A percentile compares a stretch with the other conserved stretches of the same genome.
Evolutionary conservation across 805 yeast genomes (phyloP).

Genomic region (Candida arabinofermentans): DNA sequence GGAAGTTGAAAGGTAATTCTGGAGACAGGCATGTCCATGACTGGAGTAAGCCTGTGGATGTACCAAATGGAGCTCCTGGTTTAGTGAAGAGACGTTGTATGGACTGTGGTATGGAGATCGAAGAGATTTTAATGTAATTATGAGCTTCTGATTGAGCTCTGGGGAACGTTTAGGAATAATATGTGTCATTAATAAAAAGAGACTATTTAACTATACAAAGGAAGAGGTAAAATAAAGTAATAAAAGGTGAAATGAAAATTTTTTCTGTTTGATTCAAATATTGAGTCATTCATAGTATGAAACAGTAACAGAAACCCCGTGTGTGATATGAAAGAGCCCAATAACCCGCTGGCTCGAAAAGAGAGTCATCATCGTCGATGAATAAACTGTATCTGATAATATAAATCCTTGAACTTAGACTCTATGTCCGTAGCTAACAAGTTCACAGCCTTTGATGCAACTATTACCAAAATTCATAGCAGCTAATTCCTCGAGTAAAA

Average conservation of each 20-base stretch:
- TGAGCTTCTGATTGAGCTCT: too few species aligned
- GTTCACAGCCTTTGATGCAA: constrained; percentile 20
- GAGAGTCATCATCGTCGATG: too few species aligned
- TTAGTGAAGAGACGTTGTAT: constrained; percentile 59
- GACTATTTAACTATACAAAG: background rate
- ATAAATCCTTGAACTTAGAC: constrained; percentile 6
- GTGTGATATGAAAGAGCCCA: too few species aligned
- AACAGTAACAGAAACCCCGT: too few species aligned
- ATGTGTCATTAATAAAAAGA: too few species aligned
- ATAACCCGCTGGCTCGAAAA: too few species aligned
- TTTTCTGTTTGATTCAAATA: too few species aligned
- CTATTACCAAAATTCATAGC: constrained; percentile 7
- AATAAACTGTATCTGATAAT: background rate
- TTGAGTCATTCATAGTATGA: too few species aligned
- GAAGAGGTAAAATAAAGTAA: background rate
- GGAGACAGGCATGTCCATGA: constrained; percentile 63
- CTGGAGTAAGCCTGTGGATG: constrained; percentile 58
- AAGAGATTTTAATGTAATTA: constrained; percentile 54
- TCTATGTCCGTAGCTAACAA: constrained; percentile 14
- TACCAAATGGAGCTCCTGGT: constrained; percentile 20
- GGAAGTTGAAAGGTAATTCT: constrained; percentile 58
- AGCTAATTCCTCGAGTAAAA: constrained; percentile 13
- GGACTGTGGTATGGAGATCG: constrained; percentile 81
- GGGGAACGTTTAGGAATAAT: too few species aligned
- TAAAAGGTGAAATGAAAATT: background rate